Conservation (phyloP, 192 early-diverging fungal genomes). For the Coemansia sp. region DNA sequence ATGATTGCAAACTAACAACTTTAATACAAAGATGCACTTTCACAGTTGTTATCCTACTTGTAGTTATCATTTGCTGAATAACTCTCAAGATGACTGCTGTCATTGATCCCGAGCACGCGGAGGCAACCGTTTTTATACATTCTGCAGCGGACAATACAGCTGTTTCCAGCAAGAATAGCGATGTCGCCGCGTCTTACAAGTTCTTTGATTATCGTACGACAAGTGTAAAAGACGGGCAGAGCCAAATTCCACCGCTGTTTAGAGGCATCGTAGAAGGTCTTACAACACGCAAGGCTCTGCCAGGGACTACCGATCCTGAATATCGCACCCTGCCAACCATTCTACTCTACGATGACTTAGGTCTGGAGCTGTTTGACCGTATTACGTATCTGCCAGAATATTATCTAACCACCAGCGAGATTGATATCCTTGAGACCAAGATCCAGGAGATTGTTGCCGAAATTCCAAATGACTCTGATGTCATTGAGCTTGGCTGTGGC, state of each 20-base stretch:
- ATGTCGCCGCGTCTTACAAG: background rate
- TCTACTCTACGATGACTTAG: conserved; percentile 81
- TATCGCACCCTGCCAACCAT: conserved; percentile 65
- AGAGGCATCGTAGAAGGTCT: conserved; percentile 26
- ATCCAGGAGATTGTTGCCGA: conserved; percentile 63
- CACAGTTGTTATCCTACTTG: background rate
- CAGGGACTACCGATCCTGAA: conserved; percentile 6
- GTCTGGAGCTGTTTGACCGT: conserved; percentile 85
- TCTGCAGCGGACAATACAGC: background rate
- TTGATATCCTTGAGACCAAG: conserved; percentile 70
- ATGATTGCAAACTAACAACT: too few species aligned
- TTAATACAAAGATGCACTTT: too few species aligned
- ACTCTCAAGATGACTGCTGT: conserved; percentile 3
- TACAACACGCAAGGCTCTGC: conserved; percentile 15
- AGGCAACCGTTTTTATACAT: background rate
- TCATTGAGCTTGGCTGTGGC: conserved; percentile 90
- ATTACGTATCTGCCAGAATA: conserved; percentile 88
- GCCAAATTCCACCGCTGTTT: conserved; percentile 21
- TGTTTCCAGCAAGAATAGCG: background rate
- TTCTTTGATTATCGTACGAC: conserved; percentile 1
- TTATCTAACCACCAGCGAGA: conserved; percentile 85
- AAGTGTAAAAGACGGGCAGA: background rate
- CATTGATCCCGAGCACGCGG: background rate
- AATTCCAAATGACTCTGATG: conserved; percentile 64
- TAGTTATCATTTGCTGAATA: too few species aligned